Base-by-base conservation (phyloP, 192 early-diverging fungal species). In the Entomortierella beljakovae region DNA sequence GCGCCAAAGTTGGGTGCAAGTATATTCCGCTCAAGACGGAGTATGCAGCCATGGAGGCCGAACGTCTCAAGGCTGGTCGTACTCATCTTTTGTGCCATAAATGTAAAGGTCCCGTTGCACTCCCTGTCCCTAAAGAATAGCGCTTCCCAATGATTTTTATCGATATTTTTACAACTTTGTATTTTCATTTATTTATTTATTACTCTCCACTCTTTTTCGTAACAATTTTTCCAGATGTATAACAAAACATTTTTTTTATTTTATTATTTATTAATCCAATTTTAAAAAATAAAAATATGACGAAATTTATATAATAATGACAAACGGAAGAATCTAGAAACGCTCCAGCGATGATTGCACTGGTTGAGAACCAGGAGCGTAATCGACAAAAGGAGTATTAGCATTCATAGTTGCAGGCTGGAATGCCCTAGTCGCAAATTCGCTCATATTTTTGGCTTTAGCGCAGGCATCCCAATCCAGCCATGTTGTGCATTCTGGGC, bases 1-100 rank as follows among this genome's bases (percentile, higher is more conserved):
- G 82, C 20, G 37, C 77, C 11, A 80, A 75, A 37, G 38, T 61
- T 8, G 82, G 79, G 22, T 83, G 82, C 63, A 70, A 80, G 61
- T 83, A 83, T 26, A 83, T 83, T 60, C 82, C 82, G 6, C 56
- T 83, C 8, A 83, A 83, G 68, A 71, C 82, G 0, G 82, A 83
- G 70, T 83, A 75, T 46, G 80, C 79, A 15, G 63, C 71, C n/a
- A 83, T 83, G 82, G 75, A 79, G 28, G 67, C 53, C 8, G 75
- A 79, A 28, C 61, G 75, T 6, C 22, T 33, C 11, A 68, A 55
- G 61, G 42, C 61, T 48, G 75, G 75, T 20, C 66, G 68, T n/a
- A 50, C 57, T 4, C 67, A 79, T 13, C 50, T 79, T 5, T 33
- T 53, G 49, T 79, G 75, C 33, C 55, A 64, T 20, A 69, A 70